Evolutionary conservation across 352 stramenopile species (phyloP).

Genomic region (Phytophthora pluvialis): DNA sequence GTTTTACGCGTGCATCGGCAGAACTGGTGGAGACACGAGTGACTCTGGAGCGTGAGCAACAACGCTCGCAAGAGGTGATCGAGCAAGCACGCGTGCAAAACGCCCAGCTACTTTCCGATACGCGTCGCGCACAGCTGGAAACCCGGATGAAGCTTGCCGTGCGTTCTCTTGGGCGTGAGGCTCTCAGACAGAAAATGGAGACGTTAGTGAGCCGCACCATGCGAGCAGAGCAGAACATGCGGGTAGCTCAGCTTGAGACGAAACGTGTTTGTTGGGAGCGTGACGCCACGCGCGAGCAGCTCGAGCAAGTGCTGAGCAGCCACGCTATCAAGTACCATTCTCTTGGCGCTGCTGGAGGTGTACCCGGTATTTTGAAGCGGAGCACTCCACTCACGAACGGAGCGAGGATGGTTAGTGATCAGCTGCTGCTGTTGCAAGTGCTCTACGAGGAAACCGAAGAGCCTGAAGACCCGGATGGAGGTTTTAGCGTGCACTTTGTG

Average conservation of each 20-base stretch:
- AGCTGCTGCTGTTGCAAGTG: conserved; percentile 64
- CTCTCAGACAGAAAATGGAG: conserved; percentile 70
- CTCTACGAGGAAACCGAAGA: conserved; percentile 57
- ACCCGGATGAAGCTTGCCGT: conserved; percentile 61
- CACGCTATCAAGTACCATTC: conserved; percentile 61
- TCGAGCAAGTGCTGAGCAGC: conserved; percentile 64
- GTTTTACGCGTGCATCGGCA: conserved; percentile 51
- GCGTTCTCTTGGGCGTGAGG: conserved; percentile 67
- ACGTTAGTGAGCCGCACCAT: conserved; percentile 53
- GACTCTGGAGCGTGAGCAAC: conserved; percentile 53
- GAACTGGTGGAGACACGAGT: conserved; percentile 60
- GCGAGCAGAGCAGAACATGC: conserved; percentile 62
- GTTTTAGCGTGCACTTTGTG: conserved; percentile 48
- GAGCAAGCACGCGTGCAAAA: conserved; percentile 58
- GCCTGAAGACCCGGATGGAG: conserved; percentile 28
- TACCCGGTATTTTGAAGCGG: conserved; percentile 62
- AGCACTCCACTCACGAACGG: conserved; percentile 50
- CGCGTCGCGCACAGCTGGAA: conserved; percentile 58
- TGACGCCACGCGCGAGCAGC: conserved; percentile 40
- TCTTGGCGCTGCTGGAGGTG: conserved; percentile 46
- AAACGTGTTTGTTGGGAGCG: conserved; percentile 44
- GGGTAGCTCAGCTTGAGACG: conserved; percentile 52
- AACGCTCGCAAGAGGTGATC: conserved; percentile 36
- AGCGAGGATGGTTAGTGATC: conserved; percentile 42
- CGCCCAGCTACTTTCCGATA: conserved; percentile 55